phyloP scores from a whole-genome alignment of 1,139 yeast species.

The Saccharomycopsis crataegensis region DNA sequence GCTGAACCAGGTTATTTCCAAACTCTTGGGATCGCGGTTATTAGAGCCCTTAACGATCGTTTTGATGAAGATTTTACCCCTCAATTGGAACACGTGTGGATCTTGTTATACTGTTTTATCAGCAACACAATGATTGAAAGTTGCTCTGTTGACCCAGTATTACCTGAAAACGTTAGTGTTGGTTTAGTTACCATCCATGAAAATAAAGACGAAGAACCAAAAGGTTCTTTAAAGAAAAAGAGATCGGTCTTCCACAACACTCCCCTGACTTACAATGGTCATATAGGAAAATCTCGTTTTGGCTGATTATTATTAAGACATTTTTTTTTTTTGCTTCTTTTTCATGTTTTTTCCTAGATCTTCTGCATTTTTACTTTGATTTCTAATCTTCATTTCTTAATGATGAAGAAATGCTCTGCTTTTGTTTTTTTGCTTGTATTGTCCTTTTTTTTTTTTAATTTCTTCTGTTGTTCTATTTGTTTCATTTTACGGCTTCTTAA shows the following conservation, averaged over 20 bases:
- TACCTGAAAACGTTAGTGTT: conserved; percentile 10
- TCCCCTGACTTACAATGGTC: background rate
- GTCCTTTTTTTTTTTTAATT: background rate
- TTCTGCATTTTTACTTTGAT: background rate
- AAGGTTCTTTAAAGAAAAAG: conserved; percentile 3
- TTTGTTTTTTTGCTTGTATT: background rate
- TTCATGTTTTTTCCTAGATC: background rate
- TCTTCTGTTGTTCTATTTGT: background rate
- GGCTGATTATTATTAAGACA: too few relatives aligned
- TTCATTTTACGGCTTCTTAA: background rate
- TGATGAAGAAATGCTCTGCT: background rate
- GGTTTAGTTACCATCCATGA: background rate
- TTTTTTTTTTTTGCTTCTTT: background rate
- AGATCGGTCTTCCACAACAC: conserved; percentile 1
- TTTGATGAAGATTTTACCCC: conserved; percentile 20
- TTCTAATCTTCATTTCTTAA: background rate
- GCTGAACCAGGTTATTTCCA: conserved; percentile 20
- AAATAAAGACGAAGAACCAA: background rate
- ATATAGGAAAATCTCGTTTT: too few relatives aligned
- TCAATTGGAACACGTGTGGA: conserved; percentile 20
- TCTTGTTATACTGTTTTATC: conserved; percentile 18
- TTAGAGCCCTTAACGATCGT: conserved; percentile 17
- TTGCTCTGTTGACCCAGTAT: conserved; percentile 16
- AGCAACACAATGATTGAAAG: conserved; percentile 20
- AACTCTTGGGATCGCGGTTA: conserved; percentile 19